Base-by-base conservation (phyloP, 805 yeast species). In the Tetrapisispora pingtungensis region DNA sequence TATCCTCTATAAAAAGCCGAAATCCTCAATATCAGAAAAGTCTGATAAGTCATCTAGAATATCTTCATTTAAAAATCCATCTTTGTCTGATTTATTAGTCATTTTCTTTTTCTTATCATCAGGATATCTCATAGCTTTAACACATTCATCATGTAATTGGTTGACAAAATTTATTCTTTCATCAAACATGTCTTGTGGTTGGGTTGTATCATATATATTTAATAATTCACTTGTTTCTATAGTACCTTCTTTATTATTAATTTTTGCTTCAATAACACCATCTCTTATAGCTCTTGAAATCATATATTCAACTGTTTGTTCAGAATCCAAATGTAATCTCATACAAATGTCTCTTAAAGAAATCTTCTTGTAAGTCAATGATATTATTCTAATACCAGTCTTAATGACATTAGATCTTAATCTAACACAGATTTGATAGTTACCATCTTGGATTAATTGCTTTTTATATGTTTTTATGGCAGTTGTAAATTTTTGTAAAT, bases 211-310 rank as follows among this genome's bases (percentile, higher is more conserved):
- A 65, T 93, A 93, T 41, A 89, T 75, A 63, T 93, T 96, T 57
- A 78, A 68, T 46, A 86, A 68, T 64, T 93, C 98, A 54, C 79
- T 81, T 33, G 94, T 82, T 67, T 88, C 89, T 84, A 93, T 89
- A 62, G 70, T 89, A 1, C 97, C 97, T 50, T 77, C 73, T 59
- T 85, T 86, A 66, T 89, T 96, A 62, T 93, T 85, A 54, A 93
- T 84, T 44, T 79, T 77, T 3, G 98, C 97, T 58, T 93, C 97
- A 61, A 93, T 86, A 42, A 93, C 97, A 48, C 96, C 96, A 62
- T 93, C 99, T 58, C 96, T 80, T 47, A 93, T 90, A 22, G 97
- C 93, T 70, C 93, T 90, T 33, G 96, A 86, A 19, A 93, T 96
- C 64, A 93, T 88, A 64, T 90, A 93, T 69, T 93, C 99, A 1